These are phyloP conservation scores for Stentor coeruleus DNA, from an alignment of 73 alveolate species.

Conservation along the genomic window DNA sequence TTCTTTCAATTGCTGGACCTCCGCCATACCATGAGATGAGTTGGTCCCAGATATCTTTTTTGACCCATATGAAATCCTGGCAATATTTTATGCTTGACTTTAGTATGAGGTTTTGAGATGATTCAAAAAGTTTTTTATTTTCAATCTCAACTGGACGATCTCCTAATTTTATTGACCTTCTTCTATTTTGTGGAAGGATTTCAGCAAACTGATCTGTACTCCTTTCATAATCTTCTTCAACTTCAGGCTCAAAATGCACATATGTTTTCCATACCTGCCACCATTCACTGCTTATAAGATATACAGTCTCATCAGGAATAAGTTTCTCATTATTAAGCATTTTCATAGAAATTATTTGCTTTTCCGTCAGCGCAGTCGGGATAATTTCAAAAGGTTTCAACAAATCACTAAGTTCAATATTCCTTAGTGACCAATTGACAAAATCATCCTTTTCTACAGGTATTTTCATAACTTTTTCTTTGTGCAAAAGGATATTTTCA, in stretches of 20 bases:
- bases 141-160: conserved; percentile 26
- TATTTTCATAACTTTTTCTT: neutral
- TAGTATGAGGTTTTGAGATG: conserved; percentile 61
- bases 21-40: conserved; percentile 77
- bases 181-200: conserved; percentile 27
- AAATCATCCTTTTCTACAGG: neutral
- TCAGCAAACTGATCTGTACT: conserved; percentile 24
- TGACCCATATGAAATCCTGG: conserved; percentile 63
- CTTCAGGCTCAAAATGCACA: conserved; percentile 29
- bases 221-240: conserved; percentile 5
- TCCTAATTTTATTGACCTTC: conserved; percentile 9
- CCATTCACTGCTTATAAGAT: conserved; percentile 43
- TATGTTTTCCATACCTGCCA: conserved; percentile 49
- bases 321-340: conserved; percentile 3
- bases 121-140: conserved; percentile 35
- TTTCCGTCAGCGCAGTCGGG: conserved; percentile 21
- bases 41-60: conserved; percentile 68
- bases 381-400: conserved; percentile 23
- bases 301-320: conserved; percentile 25
- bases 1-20: conserved; percentile 71
- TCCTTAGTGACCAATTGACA: neutral
- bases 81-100: conserved; percentile 50
- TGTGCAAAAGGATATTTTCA: neutral
- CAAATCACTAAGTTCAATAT: neutral
- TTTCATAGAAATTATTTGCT: neutral